A percentile compares a stretch with the other conserved stretches of the same genome.
Conservation (phyloP, 306 rosid genomes). For the Quercus agrifolia region DNA sequence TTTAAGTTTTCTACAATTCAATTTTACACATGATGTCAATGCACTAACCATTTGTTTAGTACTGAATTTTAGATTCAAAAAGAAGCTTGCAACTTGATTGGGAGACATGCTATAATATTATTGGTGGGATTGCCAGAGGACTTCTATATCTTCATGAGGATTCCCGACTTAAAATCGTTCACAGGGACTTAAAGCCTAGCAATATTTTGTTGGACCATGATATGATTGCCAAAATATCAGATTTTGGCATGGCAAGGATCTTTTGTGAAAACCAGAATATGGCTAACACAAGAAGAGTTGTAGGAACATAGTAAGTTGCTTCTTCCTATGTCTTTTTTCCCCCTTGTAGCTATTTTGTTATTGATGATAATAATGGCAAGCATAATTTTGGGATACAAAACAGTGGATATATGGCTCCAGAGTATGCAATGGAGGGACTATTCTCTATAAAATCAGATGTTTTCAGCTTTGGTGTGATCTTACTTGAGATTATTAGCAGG, state of each 20-base stretch:
- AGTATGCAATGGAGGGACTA: constrained; percentile 56
- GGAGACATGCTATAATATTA: constrained; percentile 37
- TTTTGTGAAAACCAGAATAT: constrained; percentile 43
- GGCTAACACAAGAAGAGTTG: constrained; percentile 53
- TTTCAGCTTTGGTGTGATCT: constrained; percentile 57
- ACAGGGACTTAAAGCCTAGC: constrained; percentile 55
- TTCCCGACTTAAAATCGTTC: constrained; percentile 47
- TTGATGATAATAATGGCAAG: neutral
- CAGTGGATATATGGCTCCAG: constrained; percentile 64
- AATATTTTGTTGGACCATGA: constrained; percentile 50
- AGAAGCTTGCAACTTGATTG: constrained; percentile 40
- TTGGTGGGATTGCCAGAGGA: constrained; percentile 44
- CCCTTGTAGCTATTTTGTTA: no score
- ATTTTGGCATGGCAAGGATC: constrained; percentile 60
- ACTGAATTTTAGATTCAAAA: constrained; percentile 28
- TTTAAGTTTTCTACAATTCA: neutral
- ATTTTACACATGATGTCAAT: neutral
- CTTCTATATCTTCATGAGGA: constrained; percentile 59
- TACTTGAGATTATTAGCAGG: constrained; percentile 52
- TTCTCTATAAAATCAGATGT: constrained; percentile 57
- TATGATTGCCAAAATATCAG: constrained; percentile 51
- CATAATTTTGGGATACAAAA: neutral
- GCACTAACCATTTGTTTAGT: neutral
- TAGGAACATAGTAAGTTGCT: constrained; percentile 51
- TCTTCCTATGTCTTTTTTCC: neutral